Base-by-base conservation (phyloP, 495 filamentous ascomycete species). In the Aspergillus nanangensis region DNA sequence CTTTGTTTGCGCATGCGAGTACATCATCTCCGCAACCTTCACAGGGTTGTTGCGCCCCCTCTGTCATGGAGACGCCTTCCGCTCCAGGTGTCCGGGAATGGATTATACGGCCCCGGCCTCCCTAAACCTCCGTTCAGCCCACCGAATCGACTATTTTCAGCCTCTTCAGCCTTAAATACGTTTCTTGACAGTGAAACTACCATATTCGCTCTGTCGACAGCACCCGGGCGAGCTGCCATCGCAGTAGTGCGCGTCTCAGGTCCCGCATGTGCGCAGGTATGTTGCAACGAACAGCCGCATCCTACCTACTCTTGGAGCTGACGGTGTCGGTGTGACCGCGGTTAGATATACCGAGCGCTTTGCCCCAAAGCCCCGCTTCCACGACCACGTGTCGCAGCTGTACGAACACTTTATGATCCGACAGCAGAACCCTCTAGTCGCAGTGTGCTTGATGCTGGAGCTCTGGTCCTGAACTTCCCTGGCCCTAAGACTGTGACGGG, bases 161-260 rank as follows among this genome's bases (percentile, higher is more conserved):
- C 51, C 4, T 54, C 57, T 4, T 3, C 19, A 1, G 45, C 38
- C 0, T 14, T 15, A 10, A 38, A n/a, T 1, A 61, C 61, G 14
- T 52, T 63, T 42, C 44, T 62, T 27, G 62, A 66, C 48, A 56
- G 53, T 0, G 65, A 72, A 11, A 70, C 69, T 1, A 97, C 93
- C 3, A 95, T 99, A 13, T 97, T 92, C 58, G 93, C 94, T 0
- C 72, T 97, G 3, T 96, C 93, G 0, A 95, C 93, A 8, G 88
- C 87, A 2, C 68, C 87, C 11, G 92, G 94, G 5, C 81, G 78
- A 64, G 88, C 90, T 23, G 93, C 90, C 22, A 96, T 98, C 61
- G 94, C 94, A 2, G 82, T 97, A 8, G 83, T 98, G 32, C 79
- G 93, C 24, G 74, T 95, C 18, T 96, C 93, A 14, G 93, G 93